Conservation (phyloP, 768 basidiomycete genomes). For the Lentinula sp. region DNA sequence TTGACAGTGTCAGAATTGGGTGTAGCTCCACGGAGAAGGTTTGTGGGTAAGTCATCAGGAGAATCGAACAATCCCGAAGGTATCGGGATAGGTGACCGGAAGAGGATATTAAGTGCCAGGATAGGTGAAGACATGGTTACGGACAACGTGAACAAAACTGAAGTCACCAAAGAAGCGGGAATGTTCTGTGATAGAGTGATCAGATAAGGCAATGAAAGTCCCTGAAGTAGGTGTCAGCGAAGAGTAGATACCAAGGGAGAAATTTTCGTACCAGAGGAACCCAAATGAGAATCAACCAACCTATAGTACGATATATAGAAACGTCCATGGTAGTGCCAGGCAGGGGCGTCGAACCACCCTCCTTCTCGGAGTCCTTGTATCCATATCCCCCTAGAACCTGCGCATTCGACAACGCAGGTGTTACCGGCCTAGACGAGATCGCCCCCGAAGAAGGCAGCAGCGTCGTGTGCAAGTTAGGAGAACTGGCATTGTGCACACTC, state of each 20-base stretch:
- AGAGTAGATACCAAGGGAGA: background rate
- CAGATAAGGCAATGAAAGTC: constrained; percentile 59
- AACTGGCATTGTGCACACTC: constrained; percentile 27
- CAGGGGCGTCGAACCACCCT: constrained; percentile 37
- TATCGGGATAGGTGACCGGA: constrained; percentile 60
- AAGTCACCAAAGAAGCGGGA: constrained; percentile 28
- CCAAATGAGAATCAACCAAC: constrained; percentile 68
- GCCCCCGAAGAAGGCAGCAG: constrained; percentile 27
- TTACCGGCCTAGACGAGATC: constrained; percentile 37
- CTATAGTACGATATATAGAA: constrained; percentile 45
- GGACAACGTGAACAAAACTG: constrained; percentile 54
- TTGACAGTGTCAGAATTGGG: constrained; percentile 32
- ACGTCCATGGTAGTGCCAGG: constrained; percentile 47
- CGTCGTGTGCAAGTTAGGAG: constrained; percentile 36
- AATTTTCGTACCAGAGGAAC: constrained; percentile 53
- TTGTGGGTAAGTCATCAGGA: constrained; percentile 34
- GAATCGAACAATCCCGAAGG: constrained; percentile 60
- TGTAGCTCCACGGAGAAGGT: constrained; percentile 37
- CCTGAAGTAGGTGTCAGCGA: constrained; percentile 28
- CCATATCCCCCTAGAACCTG: constrained; percentile 69
- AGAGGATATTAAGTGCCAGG: constrained; percentile 53
- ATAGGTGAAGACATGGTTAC: constrained; percentile 66
- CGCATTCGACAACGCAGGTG: constrained; percentile 50
- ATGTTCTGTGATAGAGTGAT: constrained; percentile 33
- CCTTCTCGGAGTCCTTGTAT: constrained; percentile 51